Evolutionary conservation across 2,329 filamentous ascomycete species (phyloP), one percentile per base, ranked within the genome.

Genomic region (Periconia digitata): DNA sequence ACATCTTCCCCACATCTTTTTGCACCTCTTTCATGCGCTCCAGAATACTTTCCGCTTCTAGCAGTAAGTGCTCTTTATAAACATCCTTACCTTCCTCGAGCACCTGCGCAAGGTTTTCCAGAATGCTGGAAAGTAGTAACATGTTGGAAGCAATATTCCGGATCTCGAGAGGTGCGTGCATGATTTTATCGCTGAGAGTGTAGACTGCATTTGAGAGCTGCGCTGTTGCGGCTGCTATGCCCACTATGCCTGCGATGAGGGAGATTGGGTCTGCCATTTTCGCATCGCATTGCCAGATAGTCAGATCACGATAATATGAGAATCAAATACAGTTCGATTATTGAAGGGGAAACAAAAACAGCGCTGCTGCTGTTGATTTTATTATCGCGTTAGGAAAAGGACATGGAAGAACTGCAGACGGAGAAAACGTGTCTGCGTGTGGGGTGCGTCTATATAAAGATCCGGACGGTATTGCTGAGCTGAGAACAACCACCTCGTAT

Each of bases 191-290:
- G 40, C 46, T 23, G 29, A 43, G 21, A 8, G 18, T 16, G 34
- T 48, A 37, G 13, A 48, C 34, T 15, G 35, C 27, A 21, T 39
- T 48, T 15, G 46, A 39, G 27, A 48, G 40, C 13, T 48, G 46
- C 16, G 35, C 46, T 16, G 39, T 24, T 15, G 46, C 46, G 8
- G 32, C 39, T 16, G 46, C 39, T 17, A 48, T 43, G 32, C 39
- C 46, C 15, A 36, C 32, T 12, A 48, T 38, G 21, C 46, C 40
- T 17, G 44, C 44, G 24, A 46, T 24, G 6, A 46, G 15, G 2
- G 35, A 40, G 12, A 46, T 7, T 10, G 44, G 44, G 32, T 46
- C 44, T 15, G 23, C 22, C 44, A 46, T 46, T n/a, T 20, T 18
- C n/a, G n/a, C n/a, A n/a, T n/a, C n/a, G n/a, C n/a, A n/a, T n/a